Base-by-base conservation (phyloP, 257 asterid species). In the Cinchona pubescens region DNA sequence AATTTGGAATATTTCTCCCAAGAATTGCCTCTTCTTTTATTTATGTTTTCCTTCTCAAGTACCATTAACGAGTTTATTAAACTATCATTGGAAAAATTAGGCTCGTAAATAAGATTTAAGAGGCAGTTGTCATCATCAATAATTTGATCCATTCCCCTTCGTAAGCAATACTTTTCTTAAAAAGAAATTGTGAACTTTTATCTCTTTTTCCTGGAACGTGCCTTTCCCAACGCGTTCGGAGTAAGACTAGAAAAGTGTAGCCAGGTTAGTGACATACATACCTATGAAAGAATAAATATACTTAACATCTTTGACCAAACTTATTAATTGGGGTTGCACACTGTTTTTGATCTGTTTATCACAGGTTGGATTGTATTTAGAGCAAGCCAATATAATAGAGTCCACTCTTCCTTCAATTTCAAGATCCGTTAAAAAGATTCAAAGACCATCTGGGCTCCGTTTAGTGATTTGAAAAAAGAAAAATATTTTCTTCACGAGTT, bases 341-440 rank as follows among this genome's bases (percentile, higher is more conserved):
- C 43, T 69, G 71, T 69, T 72, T 84, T 75, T 76, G 72, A 84
- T 84, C 80, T 83, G 86, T 75, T 49, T 81, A 48, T 85, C 89
- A 86, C 92, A 85, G 83, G 89, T 83, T 85, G 76, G 81, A 69
- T 85, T 82, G 69, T 38, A 74, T 74, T 78, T 78, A 82, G 87
- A 86, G 66, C 75, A 76, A 48, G 55, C 79, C 63, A 25, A 69
- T 59, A 34, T 53, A 83, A 79, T 82, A 82, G 82, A 80, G 70
- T 69, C 66, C 35, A 32, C 66, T 73, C 4, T 1, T 13, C 30
- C 53, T 21, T 40, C 21, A 12, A n/a, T 75, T 69, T 25, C 82
- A 49, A 73, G 83, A 77, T 86, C 85, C 73, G n/a, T 77, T 70
- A 55, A 21, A 68, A 21, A 68, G 76, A 79, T 71, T 79, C 79